These are phyloP conservation scores for Cinnamomum chago DNA, from an alignment of 164 flowering plant species.

Conservation along the genomic window DNA sequence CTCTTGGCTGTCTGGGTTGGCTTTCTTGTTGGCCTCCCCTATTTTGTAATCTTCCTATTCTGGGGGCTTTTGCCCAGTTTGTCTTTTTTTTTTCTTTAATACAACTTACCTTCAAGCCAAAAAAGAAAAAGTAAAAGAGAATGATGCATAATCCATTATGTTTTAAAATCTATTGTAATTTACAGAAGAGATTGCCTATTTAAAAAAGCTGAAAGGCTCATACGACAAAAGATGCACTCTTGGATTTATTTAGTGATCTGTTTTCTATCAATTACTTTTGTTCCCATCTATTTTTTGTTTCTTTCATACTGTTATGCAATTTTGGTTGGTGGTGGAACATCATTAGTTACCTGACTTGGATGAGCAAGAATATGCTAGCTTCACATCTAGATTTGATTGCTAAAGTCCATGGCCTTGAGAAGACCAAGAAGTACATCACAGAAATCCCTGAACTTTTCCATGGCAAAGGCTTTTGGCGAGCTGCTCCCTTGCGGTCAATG, in stretches of 20 bases:
- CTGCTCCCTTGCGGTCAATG: constrained; percentile 31
- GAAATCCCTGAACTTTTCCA: constrained; percentile 56
- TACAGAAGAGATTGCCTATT: too few species aligned
- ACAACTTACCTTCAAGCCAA: too few species aligned
- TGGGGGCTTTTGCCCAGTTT: too few species aligned
- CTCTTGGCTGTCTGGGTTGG: too few species aligned
- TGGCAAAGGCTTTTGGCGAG: constrained; percentile 63
- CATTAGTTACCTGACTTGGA: constrained; percentile 32
- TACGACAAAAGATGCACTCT: too few species aligned
- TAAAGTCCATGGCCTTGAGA: constrained; percentile 49
- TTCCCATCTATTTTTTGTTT: neutral
- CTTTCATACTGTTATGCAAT: constrained; percentile 33
- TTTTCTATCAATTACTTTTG: neutral
- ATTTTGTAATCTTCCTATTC: too few species aligned
- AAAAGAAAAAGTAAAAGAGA: too few species aligned
- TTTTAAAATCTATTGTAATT: too few species aligned
- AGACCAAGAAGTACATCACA: constrained; percentile 58
- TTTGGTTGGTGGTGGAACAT: constrained; percentile 72
- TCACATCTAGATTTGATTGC: constrained; percentile 70
- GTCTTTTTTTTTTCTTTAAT: too few species aligned
- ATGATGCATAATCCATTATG: too few species aligned
- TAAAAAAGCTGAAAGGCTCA: too few species aligned
- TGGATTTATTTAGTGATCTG: neutral
- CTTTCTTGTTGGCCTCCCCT: too few species aligned
- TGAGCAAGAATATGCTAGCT: constrained; percentile 78